Evolutionary conservation across 1,284 basidiomycete species (phyloP), one percentile per base, ranked within the genome.

Genomic region (Rhodotorula glutinis): DNA sequence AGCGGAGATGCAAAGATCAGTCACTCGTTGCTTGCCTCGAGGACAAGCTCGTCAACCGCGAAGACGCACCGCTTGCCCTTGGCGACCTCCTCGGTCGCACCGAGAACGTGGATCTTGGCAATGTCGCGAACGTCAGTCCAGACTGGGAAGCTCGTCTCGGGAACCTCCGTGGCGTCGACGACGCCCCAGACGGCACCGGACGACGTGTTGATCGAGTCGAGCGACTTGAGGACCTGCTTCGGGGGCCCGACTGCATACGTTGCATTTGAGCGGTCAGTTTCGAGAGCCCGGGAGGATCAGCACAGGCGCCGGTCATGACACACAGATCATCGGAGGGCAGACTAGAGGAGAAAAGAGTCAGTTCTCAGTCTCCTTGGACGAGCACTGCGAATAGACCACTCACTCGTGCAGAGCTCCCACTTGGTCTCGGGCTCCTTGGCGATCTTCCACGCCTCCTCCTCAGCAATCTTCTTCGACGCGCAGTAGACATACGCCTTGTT

Each of bases 101-200:
- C 84, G 13, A 82, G 79, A 5, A 83, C 78, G 70, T 89, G 87
- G 0, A 83, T 85, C 10, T 81, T 77, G 0, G 84, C 87, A 27
- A 88, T 79, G 72, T 88, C 86, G 19, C 86, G 81, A 1, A 87
- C 86, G 68, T 88, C 85, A 44, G 87, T 82, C 78, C 81, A 87
- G 76, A 71, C 58, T 16, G 63, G 63, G 63, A 56, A 78, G 74
- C 23, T 73, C 41, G 62, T 59, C 53, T 63, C 61, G 7, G 63
- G 62, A 4, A 70, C 63, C 65, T 81, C 75, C 38, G 74, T 77
- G 25, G 80, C 81, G 30, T 78, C 77, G 43, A 80, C 69, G 74
- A 81, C 77, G 13, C 67, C 70, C 75, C 79, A 81, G 58, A 83
- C 71, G 40, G 72, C 73, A 21, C 69, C 76, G 52, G 79, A 77